Evolutionary conservation across 371 early-diverging fungal species (phyloP).

Genomic region (Catenaria anguillulae): DNA sequence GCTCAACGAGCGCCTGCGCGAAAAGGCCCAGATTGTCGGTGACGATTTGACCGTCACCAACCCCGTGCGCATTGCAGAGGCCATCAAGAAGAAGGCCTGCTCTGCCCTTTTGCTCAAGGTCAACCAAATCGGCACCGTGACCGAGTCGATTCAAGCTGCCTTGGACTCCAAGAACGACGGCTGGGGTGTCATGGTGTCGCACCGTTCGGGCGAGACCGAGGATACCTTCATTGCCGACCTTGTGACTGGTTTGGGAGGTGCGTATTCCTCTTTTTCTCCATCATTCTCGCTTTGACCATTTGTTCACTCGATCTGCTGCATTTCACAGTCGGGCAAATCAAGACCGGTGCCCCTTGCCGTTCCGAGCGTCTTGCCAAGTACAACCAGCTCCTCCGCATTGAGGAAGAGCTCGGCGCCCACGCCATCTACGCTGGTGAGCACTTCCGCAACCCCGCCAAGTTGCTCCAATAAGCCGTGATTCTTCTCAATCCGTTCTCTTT

Average conservation of each 20-base stretch:
- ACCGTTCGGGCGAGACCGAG: constrained; percentile 98
- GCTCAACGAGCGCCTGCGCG: constrained; percentile 47
- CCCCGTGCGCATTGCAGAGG: constrained; percentile 75
- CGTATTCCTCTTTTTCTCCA: neutral
- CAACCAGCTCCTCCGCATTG: constrained; percentile 90
- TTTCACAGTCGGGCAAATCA: constrained; percentile 79
- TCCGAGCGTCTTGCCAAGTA: constrained; percentile 96
- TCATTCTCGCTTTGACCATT: neutral
- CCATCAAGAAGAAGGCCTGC: constrained; percentile 87
- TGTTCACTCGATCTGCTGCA: too few relatives aligned
- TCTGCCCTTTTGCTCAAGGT: constrained; percentile 95
- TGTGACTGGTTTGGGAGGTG: constrained; percentile 76
- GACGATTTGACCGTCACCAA: constrained; percentile 99
- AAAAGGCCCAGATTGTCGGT: constrained; percentile 82
- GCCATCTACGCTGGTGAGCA: constrained; percentile 83
- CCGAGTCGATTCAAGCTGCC: constrained; percentile 82
- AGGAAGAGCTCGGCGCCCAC: constrained; percentile 63
- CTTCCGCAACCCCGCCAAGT: constrained; percentile 57
- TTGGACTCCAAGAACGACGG: constrained; percentile 41
- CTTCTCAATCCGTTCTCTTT: too few relatives aligned
- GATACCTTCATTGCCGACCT: constrained; percentile 98
- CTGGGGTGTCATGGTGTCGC: constrained; percentile 99
- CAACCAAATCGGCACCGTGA: constrained; percentile 98
- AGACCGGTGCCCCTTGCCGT: constrained; percentile 98
- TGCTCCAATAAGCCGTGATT: too few relatives aligned